Conservation (phyloP, 2,329 filamentous ascomycete species). For the Lachnellula hyalina region DNA sequence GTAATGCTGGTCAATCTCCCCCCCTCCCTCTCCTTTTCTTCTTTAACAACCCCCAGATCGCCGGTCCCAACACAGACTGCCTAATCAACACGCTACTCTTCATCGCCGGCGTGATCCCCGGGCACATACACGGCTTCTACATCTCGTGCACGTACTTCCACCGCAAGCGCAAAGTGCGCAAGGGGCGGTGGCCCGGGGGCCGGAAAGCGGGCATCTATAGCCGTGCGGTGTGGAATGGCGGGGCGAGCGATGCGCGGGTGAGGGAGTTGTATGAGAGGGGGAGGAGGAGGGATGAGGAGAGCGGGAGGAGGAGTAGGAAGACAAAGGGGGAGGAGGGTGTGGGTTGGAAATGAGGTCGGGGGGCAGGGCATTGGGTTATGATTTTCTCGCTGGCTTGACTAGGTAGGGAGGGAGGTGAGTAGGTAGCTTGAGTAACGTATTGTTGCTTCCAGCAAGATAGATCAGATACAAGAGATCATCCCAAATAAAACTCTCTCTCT, state of each 20-base stretch:
- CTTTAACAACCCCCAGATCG: constrained; percentile 8
- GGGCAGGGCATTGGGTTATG: no score
- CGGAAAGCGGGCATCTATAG: constrained; percentile 67
- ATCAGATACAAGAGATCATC: no score
- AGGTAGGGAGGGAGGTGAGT: no score
- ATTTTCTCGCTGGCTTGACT: no score
- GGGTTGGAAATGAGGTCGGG: no score
- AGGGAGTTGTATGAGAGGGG: constrained; percentile 15
- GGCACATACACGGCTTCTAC: constrained; percentile 30
- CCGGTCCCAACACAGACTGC: constrained; percentile 18
- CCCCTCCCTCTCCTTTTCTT: neutral
- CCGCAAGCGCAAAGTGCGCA: constrained; percentile 52
- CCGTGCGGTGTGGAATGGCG: constrained; percentile 62
- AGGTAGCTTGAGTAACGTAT: no score
- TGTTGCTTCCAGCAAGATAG: no score
- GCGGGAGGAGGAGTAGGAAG: neutral
- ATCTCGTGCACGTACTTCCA: constrained; percentile 74
- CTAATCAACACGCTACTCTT: constrained; percentile 24
- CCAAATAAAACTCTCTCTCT: no score
- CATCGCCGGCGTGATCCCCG: constrained; percentile 24
- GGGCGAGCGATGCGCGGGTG: constrained; percentile 29
- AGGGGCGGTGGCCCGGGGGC: constrained; percentile 46
- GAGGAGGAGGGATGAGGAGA: constrained; percentile 1
- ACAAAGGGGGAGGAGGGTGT: no score
- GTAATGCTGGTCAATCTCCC: constrained; percentile 14